Evolutionary conservation across 2,329 filamentous ascomycete species (phyloP), one percentile per base, ranked within the genome.

Genomic region (Canariomyces notabilis): DNA sequence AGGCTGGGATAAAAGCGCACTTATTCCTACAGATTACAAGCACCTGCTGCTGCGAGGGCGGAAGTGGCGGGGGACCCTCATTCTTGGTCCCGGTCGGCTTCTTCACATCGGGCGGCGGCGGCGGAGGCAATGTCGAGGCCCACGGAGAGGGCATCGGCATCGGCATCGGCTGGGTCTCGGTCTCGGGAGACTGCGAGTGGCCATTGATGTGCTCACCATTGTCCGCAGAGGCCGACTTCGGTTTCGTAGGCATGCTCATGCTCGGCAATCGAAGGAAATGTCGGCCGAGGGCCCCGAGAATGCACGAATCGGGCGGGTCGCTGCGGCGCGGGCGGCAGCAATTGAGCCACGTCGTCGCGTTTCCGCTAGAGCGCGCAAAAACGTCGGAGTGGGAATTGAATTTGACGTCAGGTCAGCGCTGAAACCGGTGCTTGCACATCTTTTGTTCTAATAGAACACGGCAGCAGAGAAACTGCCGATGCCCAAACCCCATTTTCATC

Each of bases 21-120:
- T 59, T 59, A 37, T 59, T 59, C 32, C 57, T 53, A 43, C 55
- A 59, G 19, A 59, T 58, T 32, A 55, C 54, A 21, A 59, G 51
- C 19, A 54, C 51, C 35, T 33, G 39, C 12, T 52, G 45, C 26
- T 50, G 41, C 3, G 49, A 42, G 3, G 46, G 49, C 35, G 45
- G 46, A 21, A 39, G 45, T 16, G 37, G 23, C 3, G 42, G 22
- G 6, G 37, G n/a, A n/a, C n/a, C n/a, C n/a, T n/a, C n/a, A n/a
- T n/a, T 32, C 31, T 45, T 49, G 20, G 46, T 39, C 40, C 42
- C 50, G 23, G 42, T 14, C 20, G 32, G n/a, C 35, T 39, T 46
- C 29, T 46, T 49, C 29, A 36, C 18, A 16, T 32, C 21, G 21
- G 45, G 18, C 23, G 49, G 44, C 6, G 43, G 37, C 41, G 32